Evolutionary conservation across 2,329 filamentous ascomycete species (phyloP).

Genomic region (Gnomoniopsis smithogilvyi): DNA sequence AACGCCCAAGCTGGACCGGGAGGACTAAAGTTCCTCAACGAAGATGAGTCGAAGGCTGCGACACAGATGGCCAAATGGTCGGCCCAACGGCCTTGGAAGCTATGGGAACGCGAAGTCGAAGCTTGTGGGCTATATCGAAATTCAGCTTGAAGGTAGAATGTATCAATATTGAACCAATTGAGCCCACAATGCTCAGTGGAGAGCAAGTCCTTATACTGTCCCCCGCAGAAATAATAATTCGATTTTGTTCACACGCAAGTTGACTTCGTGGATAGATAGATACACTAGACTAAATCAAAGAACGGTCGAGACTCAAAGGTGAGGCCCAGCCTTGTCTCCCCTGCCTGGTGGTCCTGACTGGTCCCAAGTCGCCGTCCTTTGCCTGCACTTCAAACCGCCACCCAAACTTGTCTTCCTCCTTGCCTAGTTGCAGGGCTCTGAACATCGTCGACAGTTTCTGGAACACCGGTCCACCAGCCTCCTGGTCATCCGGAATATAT

Average conservation of each 20-base stretch:
- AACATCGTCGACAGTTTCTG: background rate
- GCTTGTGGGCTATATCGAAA: conserved; percentile 24
- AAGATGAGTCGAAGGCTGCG: conserved; percentile 19
- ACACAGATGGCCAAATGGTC: conserved; percentile 17
- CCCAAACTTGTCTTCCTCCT: background rate
- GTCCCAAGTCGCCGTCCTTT: background rate
- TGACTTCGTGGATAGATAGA: no score
- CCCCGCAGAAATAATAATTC: no score
- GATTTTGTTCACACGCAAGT: no score
- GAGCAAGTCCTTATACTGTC: background rate
- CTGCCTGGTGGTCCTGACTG: no score
- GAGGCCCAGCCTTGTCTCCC: no score
- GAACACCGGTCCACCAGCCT: background rate
- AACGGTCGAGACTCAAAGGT: no score
- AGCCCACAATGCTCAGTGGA: background rate
- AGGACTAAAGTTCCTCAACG: conserved; percentile 16
- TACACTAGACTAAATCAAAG: no score
- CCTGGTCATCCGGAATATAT: background rate
- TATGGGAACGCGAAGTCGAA: conserved; percentile 26
- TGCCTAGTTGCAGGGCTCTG: background rate
- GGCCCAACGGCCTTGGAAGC: conserved; percentile 22
- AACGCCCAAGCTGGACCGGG: background rate
- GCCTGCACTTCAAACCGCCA: background rate
- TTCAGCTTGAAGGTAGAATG: background rate
- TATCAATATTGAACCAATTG: background rate